Evolutionary conservation across 2,329 filamentous ascomycete species (phyloP).

Genomic region (Falciphora oryzae): DNA sequence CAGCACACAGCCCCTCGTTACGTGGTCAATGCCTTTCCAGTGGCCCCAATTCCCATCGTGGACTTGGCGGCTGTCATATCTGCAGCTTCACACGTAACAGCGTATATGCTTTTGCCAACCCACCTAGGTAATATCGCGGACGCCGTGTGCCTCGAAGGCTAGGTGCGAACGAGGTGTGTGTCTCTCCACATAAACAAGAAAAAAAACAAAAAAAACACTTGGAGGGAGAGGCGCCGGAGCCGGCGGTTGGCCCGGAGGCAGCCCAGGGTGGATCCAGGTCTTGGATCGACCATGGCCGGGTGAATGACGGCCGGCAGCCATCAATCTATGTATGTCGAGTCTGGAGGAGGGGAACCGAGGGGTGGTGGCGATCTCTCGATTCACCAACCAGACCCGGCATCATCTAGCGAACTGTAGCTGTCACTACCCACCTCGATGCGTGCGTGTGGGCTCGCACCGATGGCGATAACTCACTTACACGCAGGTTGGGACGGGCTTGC

Average conservation of each 20-base stretch:
- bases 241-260: neutral
- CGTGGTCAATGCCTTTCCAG: neutral
- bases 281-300: neutral
- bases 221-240: neutral
- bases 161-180: too few relatives aligned
- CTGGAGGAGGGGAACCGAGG: neutral
- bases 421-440: too few relatives aligned
- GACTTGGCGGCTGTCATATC: neutral
- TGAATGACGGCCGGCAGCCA: neutral
- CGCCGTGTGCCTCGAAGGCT: neutral
- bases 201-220: neutral
- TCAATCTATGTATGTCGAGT: neutral
- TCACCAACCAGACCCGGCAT: neutral
- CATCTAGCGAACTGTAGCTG: too few relatives aligned
- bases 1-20: neutral
- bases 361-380: neutral
- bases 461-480: neutral
- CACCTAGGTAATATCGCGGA: neutral
- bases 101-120: neutral
- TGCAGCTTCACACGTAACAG: neutral
- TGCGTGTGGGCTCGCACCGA: neutral
- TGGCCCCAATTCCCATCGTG: neutral
- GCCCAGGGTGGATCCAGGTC: neutral
- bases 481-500: neutral
- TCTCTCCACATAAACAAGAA: neutral